Evolutionary conservation across 148 eudicot genomes (phyloP), one percentile per base, ranked within the genome.

Genomic region (Pouteria glomerata): DNA sequence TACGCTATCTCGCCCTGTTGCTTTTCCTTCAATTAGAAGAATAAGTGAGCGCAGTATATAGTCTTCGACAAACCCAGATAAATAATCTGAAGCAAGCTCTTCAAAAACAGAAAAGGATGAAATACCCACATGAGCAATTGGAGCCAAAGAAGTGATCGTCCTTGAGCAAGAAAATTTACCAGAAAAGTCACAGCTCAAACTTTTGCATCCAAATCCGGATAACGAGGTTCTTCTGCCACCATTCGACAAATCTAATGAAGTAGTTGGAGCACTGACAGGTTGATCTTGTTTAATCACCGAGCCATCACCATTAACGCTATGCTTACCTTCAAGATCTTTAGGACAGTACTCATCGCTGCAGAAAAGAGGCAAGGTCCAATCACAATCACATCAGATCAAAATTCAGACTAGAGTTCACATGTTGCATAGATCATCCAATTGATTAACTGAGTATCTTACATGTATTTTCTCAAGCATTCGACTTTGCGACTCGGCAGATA

Each of bases 1-100:
- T 67, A 72, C 69, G 63, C 82, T 67, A 33, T 84, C 83, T 31
- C 80, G 78, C 47, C 80, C 76, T n/a, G 90, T 71, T 60, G 88
- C 85, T 78, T 91, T 89, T 58, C 97, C 98, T 75, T 89, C 89
- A 58, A 91, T 81, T 70, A 94, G 66, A 77, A 56, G 75, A 70
- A 71, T 81, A 47, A 94, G 82, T 19, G 97, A 91, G 37, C 70
- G 58, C 83, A 91, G 63, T 45, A 84, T 65, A 63, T 91, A 83
- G 77, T 91, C 93, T 82, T 94, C 98, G 70, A 81, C 42, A 41
- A 66, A 74, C 14, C 92, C 91, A 76, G 88, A 84, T 13, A 81
- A 64, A 31, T 87, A 80, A 58, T 52, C 66, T 35, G 85, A 89
- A 76, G 77, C 82, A 64, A 89, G 68, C 42, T 83, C 85, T 71